Evolutionary conservation across 495 filamentous ascomycete species (phyloP), one percentile per base, ranked within the genome.

Genomic region (Penicillium crystallinum): DNA sequence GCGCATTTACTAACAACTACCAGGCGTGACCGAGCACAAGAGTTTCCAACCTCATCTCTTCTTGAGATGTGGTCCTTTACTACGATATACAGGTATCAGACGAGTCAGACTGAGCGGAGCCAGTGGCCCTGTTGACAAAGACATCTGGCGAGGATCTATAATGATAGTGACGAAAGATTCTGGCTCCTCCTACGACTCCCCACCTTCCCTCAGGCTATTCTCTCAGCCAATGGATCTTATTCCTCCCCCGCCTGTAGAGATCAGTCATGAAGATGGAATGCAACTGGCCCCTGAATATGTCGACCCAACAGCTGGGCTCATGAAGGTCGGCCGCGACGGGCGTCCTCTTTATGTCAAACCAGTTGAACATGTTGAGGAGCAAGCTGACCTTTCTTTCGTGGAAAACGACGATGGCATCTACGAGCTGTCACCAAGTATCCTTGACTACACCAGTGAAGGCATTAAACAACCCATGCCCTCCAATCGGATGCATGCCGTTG

Each of bases 151-250:
- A 68, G 93, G 93, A 22, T 91, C 82, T 52, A 76, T 97, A 23
- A 88, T 98, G 88, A 93, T 97, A 51, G 90, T 97, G 29, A 97
- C 93, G 0, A 77, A 79, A 31, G 92, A 97, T 61, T 77, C 80
- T 8, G 75, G 85, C 21, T 96, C 91, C 4, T 84, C 84, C 2
- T 95, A 95, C 64, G 81, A 88, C n/a, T 79, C 81, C 18, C 75
- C 79, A 7, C 93, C 93, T 15, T 85, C 78, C 4, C 70, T 97
- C 48, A 79, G 90, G 38, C 62, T 98, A 4, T 98, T 96, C 66
- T 81, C 81, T 14, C 91, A 96, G 62, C 86, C 90, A 1, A 87
- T 89, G 68, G 87, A 95, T 55, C 76, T 95, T 21, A 72, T 91
- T 1, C 89, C 89, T 31, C 88, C 87, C n/a, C 91, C 91, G 4